Base-by-base conservation (phyloP, 495 filamentous ascomycete species). In the Penicillium macrosclerotiorum region DNA sequence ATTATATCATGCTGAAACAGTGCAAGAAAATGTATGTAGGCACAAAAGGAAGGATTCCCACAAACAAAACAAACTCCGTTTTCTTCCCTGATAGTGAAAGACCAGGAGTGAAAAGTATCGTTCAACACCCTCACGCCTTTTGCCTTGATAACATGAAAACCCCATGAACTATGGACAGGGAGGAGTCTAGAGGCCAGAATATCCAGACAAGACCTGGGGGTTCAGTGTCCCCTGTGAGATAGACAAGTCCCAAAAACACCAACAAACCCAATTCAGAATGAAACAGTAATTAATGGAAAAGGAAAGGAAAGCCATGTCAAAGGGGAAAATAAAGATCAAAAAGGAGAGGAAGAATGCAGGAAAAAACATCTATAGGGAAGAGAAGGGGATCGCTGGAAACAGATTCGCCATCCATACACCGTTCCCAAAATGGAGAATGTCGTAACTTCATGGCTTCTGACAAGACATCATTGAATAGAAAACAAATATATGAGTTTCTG, bases 381-480 rank as follows among this genome's bases (percentile, higher is more conserved):
- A 41, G 22, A 39, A 29, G 20, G n/a, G n/a, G n/a, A 45, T 23
- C 37, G 52, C 52, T 53, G 34, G 14, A 36, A 35, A 50, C 36
- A 34, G 35, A 44, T 31, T 44, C 17, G 23, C 45, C 35, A 20
- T 26, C 45, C 33, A 17, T 16, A 41, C 47, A 42, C 37, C 32
- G 42, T 23, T 45, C 39, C 47, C 50, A 16, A 37, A 50, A 57
- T 52, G 37, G 50, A 62, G 39, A 49, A 42, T 36, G 9, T 48
- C 62, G 51, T 67, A 54, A 59, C n/a, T 54, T 67, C 64, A 61
- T 67, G 47, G 46, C 47, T 61, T 51, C n/a, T n/a, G n/a, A n/a
- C n/a, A n/a, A 27, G 39, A 47, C 47, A 37, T 57, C 55, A 34
- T 57, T 9, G 26, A 47, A 49, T 44, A 18, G 27, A 24, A 45